Base-by-base conservation (phyloP, 2,329 filamentous ascomycete species). In the Claviceps humidiphila region DNA sequence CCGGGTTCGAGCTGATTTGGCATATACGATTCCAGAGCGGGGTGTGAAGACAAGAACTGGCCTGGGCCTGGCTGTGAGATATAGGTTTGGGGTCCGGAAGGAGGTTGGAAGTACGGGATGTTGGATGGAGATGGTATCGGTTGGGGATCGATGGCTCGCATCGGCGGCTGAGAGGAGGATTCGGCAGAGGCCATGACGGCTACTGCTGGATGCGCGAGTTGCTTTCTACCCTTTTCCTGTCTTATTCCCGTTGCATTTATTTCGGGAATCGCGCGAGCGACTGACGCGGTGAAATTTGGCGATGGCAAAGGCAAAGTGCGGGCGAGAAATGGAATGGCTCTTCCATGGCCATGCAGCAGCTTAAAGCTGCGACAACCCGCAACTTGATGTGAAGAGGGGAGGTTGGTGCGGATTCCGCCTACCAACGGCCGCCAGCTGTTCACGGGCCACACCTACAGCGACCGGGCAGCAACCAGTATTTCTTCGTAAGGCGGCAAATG, bases 131-230 rank as follows among this genome's bases (percentile, higher is more conserved):
- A 60, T 30, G 61, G 14, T 30, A 62, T 53, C 7, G 62, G 62
- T 43, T 58, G 62, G 54, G 62, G 62, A 53, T 63, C 60, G 42
- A 64, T 45, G 48, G 59, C 53, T 45, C 56, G 51, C 49, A 64
- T 57, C 45, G 60, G 60, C 53, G 58, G 57, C 51, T 51, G 47
- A 34, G 34, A 39, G 34, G 53, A 14, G 11, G 46, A 52, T 42
- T 52, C 51, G 49, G 55, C 42, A 4, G 52, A 55, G 11, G 50
- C 50, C 50, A 52, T 52, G 22, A 5, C 24, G 24, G 22, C 13
- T 30, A 8, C 24, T 26, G 40, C 7, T 44, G 17, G 40, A 4
- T 13, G 26, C 1, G 16, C 1, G 7, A 30, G 5, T n/a, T 34
- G n/a, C 16, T 17, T 34, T 34, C 13, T 34, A 9, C 9, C 6